Conservation (phyloP, 768 basidiomycete genomes). For the Lepiota brunneoincarnata region DNA sequence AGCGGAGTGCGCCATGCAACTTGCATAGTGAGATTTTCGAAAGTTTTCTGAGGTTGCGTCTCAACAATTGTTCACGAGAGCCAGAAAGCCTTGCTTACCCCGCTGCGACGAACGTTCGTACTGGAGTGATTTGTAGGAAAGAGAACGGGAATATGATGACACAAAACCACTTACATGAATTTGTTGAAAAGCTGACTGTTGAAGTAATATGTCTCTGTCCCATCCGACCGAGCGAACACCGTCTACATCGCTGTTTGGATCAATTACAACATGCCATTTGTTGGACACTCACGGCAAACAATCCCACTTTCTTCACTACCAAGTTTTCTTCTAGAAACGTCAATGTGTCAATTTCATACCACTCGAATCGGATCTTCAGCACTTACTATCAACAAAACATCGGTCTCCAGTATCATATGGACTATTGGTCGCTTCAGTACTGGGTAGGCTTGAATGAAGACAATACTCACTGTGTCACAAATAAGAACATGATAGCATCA, state of each 20-base stretch:
- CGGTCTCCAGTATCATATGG: constrained; percentile 83
- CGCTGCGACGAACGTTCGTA: constrained; percentile 72
- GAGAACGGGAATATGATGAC: neutral
- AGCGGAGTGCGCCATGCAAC: constrained; percentile 75
- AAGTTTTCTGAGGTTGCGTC: constrained; percentile 49
- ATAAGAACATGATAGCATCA: constrained; percentile 79
- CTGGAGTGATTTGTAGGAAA: constrained; percentile 29
- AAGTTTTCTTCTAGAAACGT: constrained; percentile 52
- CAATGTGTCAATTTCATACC: constrained; percentile 1
- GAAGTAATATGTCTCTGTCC: constrained; percentile 79
- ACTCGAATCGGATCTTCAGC: neutral
- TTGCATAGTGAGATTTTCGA: constrained; percentile 65
- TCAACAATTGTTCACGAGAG: constrained; percentile 12
- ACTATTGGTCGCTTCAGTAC: constrained; percentile 30
- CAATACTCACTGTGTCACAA: constrained; percentile 73
- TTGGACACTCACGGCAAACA: constrained; percentile 57
- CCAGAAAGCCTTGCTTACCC: constrained; percentile 32
- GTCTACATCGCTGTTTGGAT: constrained; percentile 36
- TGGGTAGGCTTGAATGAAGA: neutral
- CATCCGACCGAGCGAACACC: constrained; percentile 67
- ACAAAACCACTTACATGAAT: constrained; percentile 54
- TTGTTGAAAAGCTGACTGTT: constrained; percentile 74
- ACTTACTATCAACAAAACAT: constrained; percentile 65
- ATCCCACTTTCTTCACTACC: constrained; percentile 76
- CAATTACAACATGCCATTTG: neutral